Evolutionary conservation across 495 filamentous ascomycete genomes (phyloP).

Genomic region (Xylaria intraflava): DNA sequence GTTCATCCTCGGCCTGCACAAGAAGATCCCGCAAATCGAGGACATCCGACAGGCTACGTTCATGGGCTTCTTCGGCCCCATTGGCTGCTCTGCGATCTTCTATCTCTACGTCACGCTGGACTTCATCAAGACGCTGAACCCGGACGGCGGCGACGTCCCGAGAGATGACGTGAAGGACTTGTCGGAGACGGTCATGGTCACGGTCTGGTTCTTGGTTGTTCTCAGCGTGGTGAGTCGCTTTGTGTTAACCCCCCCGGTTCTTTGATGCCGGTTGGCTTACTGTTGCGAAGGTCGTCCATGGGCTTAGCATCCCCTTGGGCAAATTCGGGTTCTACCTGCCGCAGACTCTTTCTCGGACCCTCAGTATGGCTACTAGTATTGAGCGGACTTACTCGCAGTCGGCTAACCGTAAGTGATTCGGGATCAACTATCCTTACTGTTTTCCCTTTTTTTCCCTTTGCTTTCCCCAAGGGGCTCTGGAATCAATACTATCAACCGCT

Average conservation of each 20-base stretch:
- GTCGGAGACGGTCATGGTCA: constrained; percentile 56
- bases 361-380: constrained; percentile 36
- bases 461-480: no score
- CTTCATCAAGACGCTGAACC: constrained; percentile 50
- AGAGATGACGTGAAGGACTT: constrained; percentile 61
- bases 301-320: constrained; percentile 74
- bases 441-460: no score
- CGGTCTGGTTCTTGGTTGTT: constrained; percentile 81
- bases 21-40: constrained; percentile 63
- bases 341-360: constrained; percentile 60
- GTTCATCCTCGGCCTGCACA: constrained; percentile 65
- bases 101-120: constrained; percentile 77
- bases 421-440: no score
- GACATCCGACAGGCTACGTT: constrained; percentile 67
- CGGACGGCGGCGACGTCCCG: constrained; percentile 48
- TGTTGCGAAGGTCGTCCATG: constrained; percentile 64
- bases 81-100: constrained; percentile 89
- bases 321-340: constrained; percentile 79
- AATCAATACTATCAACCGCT: no score
- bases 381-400: constrained; percentile 12
- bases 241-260: background rate
- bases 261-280: background rate
- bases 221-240: constrained; percentile 70
- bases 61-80: constrained; percentile 89
- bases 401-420: background rate